Conservation (phyloP, 495 filamentous ascomycete species). For the Astrothelium macrocarpum region DNA sequence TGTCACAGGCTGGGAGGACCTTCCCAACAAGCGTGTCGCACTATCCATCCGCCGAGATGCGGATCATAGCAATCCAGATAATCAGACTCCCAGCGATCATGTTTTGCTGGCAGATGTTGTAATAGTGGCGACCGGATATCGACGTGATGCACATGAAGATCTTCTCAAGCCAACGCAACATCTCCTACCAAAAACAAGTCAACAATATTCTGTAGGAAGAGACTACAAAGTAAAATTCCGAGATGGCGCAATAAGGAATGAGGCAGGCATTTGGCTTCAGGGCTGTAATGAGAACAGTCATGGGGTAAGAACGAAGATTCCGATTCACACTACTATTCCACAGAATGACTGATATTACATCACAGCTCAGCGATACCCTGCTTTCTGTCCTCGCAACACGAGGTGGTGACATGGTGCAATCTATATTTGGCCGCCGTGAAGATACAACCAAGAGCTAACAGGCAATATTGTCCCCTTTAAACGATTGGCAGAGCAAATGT, state of each 20-base stretch:
- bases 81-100: slow-evolving; percentile 38
- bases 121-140: slow-evolving; percentile 83
- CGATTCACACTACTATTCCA: slow-evolving; percentile 7
- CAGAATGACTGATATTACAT: neutral
- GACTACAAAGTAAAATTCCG: slow-evolving; percentile 69
- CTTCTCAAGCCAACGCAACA: slow-evolving; percentile 55
- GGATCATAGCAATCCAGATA: slow-evolving; percentile 22
- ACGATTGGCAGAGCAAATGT: too few relatives aligned
- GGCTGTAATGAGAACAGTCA: slow-evolving; percentile 90
- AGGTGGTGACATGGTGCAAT: slow-evolving; percentile 67
- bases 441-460: neutral
- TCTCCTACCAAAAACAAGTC: slow-evolving; percentile 48
- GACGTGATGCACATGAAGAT: slow-evolving; percentile 65
- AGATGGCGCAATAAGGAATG: slow-evolving; percentile 47
- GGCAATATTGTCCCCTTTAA: too few relatives aligned
- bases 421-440: slow-evolving; percentile 48
- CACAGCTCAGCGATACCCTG: slow-evolving; percentile 65
- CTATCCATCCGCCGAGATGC: slow-evolving; percentile 8
- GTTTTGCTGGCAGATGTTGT: slow-evolving; percentile 65
- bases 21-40: slow-evolving; percentile 21
- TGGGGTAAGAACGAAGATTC: slow-evolving; percentile 50
- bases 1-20: slow-evolving; percentile 49
- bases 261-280: slow-evolving; percentile 81
- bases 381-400: slow-evolving; percentile 67
- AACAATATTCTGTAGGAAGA: slow-evolving; percentile 39